Base-by-base conservation (phyloP, 2,329 filamentous ascomycete genomes). In the Colletotrichum lini region DNA sequence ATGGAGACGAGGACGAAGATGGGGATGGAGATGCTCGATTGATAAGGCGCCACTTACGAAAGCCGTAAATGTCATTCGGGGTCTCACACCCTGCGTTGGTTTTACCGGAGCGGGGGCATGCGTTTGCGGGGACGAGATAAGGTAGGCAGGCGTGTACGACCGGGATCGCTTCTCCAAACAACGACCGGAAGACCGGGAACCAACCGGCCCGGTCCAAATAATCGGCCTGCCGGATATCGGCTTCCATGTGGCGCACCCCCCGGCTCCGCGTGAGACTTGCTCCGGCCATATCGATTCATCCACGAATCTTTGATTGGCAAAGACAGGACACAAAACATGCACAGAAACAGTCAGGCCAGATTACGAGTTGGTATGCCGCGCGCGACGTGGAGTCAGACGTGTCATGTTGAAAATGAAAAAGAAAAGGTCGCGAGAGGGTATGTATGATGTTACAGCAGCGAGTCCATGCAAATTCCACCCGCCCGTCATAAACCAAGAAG, bases 381-480 rank as follows among this genome's bases (percentile, higher is more conserved):
- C 9, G 18, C n/a, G n/a, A 23, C 10, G 21, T 49, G 15, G n/a
- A 54, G 45, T 50, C 45, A 49, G 26, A 47, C 8, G 42, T 68
- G 69, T 52, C 64, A 54, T 72, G 69, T 63, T 68, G 45, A 54
- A 63, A n/a, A n/a, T n/a, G 45, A 54, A 64, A n/a, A 16, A n/a
- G n/a, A 68, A 71, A 64, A 59, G 21, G 53, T 69, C 69, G 69
- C 69, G 45, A 68, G 58, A 63, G 69, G 69, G 26, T 30, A 30
- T 30, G 69, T 72, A 72, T 72, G 65, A 72, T 72, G 69, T 72
- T 72, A 72, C 65, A 72, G 49, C 21, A 60, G 53, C 65, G 47
- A 64, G 47, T 40, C 47, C 65, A 72, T 69, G 65, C 65, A 64
- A 49, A 69, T 69, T 72, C 47, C 69, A 54, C 50, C 62, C 42